phyloP scores from a whole-genome alignment of 352 stramenopile genomes.

The Phytophthora tentaculata region DNA sequence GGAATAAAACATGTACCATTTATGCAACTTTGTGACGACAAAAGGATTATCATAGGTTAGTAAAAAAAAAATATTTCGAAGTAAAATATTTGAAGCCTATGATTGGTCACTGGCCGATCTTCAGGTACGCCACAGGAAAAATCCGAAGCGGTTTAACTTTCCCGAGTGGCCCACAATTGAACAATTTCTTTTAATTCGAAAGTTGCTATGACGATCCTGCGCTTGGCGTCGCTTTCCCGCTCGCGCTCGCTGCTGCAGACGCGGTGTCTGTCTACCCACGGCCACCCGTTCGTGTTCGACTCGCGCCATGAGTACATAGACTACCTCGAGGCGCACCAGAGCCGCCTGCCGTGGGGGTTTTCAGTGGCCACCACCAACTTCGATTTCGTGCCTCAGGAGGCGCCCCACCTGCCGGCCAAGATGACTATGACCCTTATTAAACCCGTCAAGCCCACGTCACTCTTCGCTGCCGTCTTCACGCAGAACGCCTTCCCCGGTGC shows the following conservation, averaged over 20 bases:
- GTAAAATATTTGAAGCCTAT: constrained; percentile 6
- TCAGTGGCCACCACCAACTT: constrained; percentile 82
- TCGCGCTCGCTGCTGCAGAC: constrained; percentile 19
- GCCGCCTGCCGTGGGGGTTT: constrained; percentile 88
- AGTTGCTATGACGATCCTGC: constrained; percentile 35
- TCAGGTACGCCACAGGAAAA: not conserved
- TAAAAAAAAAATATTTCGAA: too few relatives aligned
- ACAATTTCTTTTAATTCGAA: too few relatives aligned
- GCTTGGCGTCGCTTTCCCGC: constrained; percentile 26
- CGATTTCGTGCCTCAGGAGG: constrained; percentile 85
- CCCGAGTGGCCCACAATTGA: constrained; percentile 11
- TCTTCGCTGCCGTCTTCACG: constrained; percentile 92
- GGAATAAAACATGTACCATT: too few relatives aligned
- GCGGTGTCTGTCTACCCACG: constrained; percentile 51
- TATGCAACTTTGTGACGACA: too few relatives aligned
- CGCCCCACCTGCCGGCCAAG: constrained; percentile 71
- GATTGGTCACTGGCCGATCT: constrained; percentile 3
- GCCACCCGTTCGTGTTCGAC: constrained; percentile 78
- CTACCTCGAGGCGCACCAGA: constrained; percentile 77
- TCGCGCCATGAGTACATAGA: constrained; percentile 85
- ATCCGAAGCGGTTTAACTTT: not conserved
- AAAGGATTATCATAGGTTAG: too few relatives aligned
- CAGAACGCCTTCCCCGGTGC: constrained; percentile 91
- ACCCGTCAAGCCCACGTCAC: constrained; percentile 78
- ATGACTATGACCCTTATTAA: constrained; percentile 93